Evolutionary conservation across 1,139 yeast genomes (phyloP).

Genomic region (Candida anutae): DNA sequence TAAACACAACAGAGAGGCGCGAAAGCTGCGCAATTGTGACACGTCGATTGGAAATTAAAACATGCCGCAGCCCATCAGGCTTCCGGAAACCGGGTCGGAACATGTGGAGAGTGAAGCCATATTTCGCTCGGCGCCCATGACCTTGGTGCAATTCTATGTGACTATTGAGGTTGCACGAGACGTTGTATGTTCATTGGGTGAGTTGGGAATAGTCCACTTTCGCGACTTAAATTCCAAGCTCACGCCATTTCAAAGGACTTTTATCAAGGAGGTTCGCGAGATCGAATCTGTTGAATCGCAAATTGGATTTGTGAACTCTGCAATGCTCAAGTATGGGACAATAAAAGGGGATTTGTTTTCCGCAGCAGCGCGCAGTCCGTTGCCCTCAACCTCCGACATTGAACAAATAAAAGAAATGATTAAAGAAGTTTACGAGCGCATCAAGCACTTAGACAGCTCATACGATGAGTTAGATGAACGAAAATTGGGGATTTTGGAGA

Average conservation of each 20-base stretch:
- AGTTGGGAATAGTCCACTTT: conserved; percentile 78
- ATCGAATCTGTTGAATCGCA: conserved; percentile 26
- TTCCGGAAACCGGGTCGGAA: conserved; percentile 1
- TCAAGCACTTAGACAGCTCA: conserved; percentile 16
- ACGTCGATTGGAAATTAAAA: no score
- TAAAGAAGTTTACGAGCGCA: conserved; percentile 10
- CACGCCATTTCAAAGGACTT: conserved; percentile 80
- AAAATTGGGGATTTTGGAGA: conserved; percentile 10
- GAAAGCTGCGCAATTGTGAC: no score
- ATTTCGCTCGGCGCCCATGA: conserved; percentile 83
- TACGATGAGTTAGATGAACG: conserved; percentile 11
- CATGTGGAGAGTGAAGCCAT: conserved; percentile 10
- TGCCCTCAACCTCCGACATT: conserved; percentile 14
- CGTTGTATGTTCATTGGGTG: conserved; percentile 75
- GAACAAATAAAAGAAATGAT: conserved; percentile 11
- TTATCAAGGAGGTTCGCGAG: conserved; percentile 70
- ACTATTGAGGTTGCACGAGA: conserved; percentile 90
- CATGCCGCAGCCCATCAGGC: background rate
- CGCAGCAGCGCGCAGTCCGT: conserved; percentile 8
- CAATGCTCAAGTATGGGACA: conserved; percentile 12
- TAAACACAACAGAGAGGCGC: no score
- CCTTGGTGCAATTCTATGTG: conserved; percentile 81
- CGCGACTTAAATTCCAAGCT: conserved; percentile 77
- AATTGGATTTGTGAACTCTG: conserved; percentile 15
- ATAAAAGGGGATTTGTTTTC: conserved; percentile 8